Evolutionary conservation across 208 protist species (phyloP).

Genomic region (Acanthamoeba rhysodes): DNA sequence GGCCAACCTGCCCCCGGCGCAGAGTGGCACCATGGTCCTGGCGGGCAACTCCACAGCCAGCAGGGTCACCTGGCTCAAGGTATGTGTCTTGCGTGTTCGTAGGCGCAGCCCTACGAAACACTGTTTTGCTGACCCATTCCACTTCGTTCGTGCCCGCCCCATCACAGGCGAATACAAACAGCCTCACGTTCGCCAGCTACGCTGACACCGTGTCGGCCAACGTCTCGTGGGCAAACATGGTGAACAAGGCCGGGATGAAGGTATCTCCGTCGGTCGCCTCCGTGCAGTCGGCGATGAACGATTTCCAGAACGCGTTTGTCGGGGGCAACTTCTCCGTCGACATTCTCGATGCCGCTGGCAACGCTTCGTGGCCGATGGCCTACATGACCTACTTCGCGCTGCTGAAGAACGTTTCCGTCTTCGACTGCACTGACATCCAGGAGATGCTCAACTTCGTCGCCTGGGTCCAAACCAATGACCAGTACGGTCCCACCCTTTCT

Average conservation of each 20-base stretch:
- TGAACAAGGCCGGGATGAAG: constrained; percentile 8
- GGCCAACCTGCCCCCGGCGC: not conserved
- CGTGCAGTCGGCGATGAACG: constrained; percentile 7
- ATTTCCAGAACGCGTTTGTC: not conserved
- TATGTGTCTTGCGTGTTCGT: not conserved
- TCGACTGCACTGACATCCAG: not conserved
- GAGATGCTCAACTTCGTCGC: constrained; percentile 42
- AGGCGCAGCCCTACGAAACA: no score
- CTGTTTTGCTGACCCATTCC: not conserved
- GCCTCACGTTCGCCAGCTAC: not conserved
- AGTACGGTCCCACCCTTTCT: not conserved
- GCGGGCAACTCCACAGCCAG: not conserved
- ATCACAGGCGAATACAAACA: not conserved
- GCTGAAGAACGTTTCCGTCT: not conserved
- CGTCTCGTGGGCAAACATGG: not conserved
- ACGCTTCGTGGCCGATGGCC: constrained; percentile 33
- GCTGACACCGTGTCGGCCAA: not conserved
- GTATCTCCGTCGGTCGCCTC: not conserved
- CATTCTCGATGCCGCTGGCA: constrained; percentile 35
- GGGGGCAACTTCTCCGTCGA: not conserved
- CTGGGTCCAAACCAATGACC: constrained; percentile 30
- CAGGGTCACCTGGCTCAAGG: not conserved
- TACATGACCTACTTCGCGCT: constrained; percentile 33
- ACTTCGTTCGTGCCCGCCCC: not conserved
- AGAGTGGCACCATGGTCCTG: not conserved